Conservation (phyloP, 2,329 filamentous ascomycete species). For the Coniosporium tulheliwenetii region DNA sequence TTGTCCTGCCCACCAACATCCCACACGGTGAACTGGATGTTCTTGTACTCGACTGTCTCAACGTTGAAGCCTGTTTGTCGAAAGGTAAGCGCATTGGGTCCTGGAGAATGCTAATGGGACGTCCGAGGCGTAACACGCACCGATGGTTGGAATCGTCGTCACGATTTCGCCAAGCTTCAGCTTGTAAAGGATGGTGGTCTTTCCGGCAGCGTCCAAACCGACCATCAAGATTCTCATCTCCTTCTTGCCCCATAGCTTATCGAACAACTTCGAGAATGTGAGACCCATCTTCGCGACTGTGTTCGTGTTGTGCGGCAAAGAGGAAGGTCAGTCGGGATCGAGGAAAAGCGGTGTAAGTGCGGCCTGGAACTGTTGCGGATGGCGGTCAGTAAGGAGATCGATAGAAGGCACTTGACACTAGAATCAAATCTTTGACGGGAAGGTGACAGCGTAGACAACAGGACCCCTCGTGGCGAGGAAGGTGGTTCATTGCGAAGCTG, state of each 20-base stretch:
- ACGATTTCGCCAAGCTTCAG: conserved; percentile 96
- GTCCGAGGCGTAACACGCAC: conserved; percentile 15
- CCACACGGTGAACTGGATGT: conserved; percentile 99
- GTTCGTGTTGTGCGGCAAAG: conserved; percentile 12
- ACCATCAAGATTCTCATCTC: conserved; percentile 99
- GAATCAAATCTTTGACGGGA: too few species aligned
- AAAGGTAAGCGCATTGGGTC: background rate
- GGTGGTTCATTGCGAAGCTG: too few species aligned
- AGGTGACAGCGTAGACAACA: too few species aligned
- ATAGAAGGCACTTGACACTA: too few species aligned
- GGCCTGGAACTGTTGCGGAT: too few species aligned
- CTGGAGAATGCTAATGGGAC: background rate
- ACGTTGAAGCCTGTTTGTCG: conserved; percentile 71
- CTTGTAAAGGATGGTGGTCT: conserved; percentile 98
- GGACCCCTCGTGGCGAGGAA: too few species aligned
- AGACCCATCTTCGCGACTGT: conserved; percentile 68
- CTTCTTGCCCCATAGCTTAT: conserved; percentile 97
- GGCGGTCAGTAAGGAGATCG: too few species aligned
- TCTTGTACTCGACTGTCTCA: conserved; percentile 97
- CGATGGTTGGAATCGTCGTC: conserved; percentile 94
- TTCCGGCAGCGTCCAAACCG: conserved; percentile 92
- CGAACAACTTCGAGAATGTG: conserved; percentile 89
- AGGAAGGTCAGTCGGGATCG: too few species aligned
- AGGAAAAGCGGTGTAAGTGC: too few species aligned
- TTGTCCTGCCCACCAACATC: conserved; percentile 98